Conservation (phyloP, 2,329 filamentous ascomycete species). For the Fusarium sp. region DNA sequence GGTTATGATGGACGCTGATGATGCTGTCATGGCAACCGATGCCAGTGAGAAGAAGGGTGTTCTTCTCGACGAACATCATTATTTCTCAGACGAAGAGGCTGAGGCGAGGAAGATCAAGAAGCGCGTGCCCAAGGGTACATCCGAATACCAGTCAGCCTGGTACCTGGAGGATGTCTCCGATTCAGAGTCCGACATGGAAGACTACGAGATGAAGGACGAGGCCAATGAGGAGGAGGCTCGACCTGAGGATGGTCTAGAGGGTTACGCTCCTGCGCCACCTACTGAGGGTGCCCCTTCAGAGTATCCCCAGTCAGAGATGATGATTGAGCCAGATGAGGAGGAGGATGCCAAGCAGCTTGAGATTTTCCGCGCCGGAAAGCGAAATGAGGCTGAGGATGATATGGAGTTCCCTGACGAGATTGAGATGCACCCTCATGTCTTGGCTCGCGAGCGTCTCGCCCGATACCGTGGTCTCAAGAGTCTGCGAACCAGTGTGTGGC, state of each 20-base stretch:
- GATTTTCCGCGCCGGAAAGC: constrained; percentile 82
- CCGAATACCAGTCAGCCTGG: constrained; percentile 95
- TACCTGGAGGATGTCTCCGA: constrained; percentile 85
- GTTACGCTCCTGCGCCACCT: constrained; percentile 72
- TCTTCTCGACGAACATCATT: constrained; percentile 95
- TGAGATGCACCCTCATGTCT: constrained; percentile 88
- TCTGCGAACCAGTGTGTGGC: constrained; percentile 87
- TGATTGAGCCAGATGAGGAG: constrained; percentile 87
- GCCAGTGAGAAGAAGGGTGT: constrained; percentile 81
- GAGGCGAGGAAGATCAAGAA: constrained; percentile 69
- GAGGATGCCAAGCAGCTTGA: constrained; percentile 81
- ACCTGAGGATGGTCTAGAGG: constrained; percentile 87
- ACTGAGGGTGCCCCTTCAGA: constrained; percentile 88
- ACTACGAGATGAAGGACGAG: constrained; percentile 70
- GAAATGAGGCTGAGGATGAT: constrained; percentile 87
- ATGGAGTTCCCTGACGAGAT: constrained; percentile 98
- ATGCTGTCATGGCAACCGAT: constrained; percentile 53
- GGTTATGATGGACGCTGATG: constrained; percentile 76
- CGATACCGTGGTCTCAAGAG: constrained; percentile 95
- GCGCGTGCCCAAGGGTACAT: constrained; percentile 89
- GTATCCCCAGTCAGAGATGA: constrained; percentile 94
- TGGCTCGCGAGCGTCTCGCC: constrained; percentile 85
- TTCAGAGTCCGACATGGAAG: constrained; percentile 87
- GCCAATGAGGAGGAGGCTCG: constrained; percentile 69
- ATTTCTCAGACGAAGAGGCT: constrained; percentile 86